phyloP scores from a whole-genome alignment of 164 flowering plant species.

The Brasenia schreberi region DNA sequence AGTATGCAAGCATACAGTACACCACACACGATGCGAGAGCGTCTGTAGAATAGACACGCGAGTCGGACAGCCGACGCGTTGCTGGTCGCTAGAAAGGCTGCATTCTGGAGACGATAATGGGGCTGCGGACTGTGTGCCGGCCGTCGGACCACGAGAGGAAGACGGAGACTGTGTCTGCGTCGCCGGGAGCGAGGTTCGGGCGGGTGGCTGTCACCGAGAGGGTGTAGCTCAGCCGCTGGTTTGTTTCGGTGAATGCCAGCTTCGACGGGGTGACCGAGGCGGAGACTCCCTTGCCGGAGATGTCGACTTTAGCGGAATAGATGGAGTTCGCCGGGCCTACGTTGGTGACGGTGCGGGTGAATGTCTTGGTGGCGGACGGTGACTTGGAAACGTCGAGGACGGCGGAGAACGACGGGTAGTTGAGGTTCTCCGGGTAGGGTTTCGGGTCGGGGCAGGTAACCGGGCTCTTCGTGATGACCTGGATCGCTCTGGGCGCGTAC shows the following conservation, averaged over 20 bases:
- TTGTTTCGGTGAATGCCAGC: conserved; percentile 32
- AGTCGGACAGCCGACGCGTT: neutral
- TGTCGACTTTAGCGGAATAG: conserved; percentile 31
- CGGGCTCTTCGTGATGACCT: conserved; percentile 44
- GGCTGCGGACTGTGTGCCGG: conserved; percentile 71
- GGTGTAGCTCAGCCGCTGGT: conserved; percentile 38
- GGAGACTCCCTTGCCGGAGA: conserved; percentile 38
- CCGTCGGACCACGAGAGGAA: conserved; percentile 70
- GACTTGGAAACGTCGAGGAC: conserved; percentile 21
- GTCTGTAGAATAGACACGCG: neutral
- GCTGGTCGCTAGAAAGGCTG: conserved; percentile 23
- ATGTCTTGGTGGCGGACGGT: conserved; percentile 21
- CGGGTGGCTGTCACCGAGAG: conserved; percentile 44
- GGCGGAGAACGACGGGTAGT: conserved; percentile 67
- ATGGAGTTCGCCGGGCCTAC: conserved; percentile 52
- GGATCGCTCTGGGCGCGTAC: conserved; percentile 42
- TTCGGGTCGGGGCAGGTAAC: conserved; percentile 34
- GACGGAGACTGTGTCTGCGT: conserved; percentile 63
- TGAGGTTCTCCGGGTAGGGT: conserved; percentile 48
- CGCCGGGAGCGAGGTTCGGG: conserved; percentile 31
- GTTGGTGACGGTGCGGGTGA: conserved; percentile 56
- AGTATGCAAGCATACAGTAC: too few species aligned
- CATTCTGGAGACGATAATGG: conserved; percentile 51
- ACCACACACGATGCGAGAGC: neutral
- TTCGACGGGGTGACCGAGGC: conserved; percentile 54